Conservation (phyloP, 202 grass and related monocot genomes). For the Tripidium arundinaceum region DNA sequence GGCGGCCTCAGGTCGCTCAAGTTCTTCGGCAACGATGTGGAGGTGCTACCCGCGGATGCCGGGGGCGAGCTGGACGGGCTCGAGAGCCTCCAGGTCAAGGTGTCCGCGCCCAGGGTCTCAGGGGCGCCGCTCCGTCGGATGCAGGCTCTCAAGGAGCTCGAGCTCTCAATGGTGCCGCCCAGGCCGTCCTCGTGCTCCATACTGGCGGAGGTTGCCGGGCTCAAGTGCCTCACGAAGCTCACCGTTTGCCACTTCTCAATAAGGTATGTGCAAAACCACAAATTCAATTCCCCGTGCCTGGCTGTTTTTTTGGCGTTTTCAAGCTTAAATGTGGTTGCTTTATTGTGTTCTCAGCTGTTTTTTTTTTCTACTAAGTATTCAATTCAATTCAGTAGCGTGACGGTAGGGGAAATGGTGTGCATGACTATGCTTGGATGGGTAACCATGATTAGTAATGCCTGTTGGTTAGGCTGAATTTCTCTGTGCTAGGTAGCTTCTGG, state of each 20-base stretch:
- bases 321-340: constrained; percentile 4
- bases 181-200: constrained; percentile 70
- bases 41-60: constrained; percentile 76
- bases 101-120: constrained; percentile 69
- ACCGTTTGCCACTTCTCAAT: constrained; percentile 88
- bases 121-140: constrained; percentile 57
- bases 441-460: neutral
- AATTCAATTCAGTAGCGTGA: neutral
- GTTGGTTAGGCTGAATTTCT: neutral
- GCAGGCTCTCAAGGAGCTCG: constrained; percentile 72
- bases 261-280: constrained; percentile 24
- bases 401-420: neutral
- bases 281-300: neutral
- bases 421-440: neutral
- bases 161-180: constrained; percentile 72
- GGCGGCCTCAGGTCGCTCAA: constrained; percentile 66
- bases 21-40: constrained; percentile 92
- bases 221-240: constrained; percentile 81
- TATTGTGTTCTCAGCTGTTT: neutral
- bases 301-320: neutral
- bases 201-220: constrained; percentile 58
- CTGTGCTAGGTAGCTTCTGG: constrained; percentile 5
- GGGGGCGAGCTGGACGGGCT: constrained; percentile 61
- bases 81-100: constrained; percentile 78
- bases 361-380: neutral